phyloP scores from a whole-genome alignment of 306 rosid species.

The Begonia loranthoides region DNA sequence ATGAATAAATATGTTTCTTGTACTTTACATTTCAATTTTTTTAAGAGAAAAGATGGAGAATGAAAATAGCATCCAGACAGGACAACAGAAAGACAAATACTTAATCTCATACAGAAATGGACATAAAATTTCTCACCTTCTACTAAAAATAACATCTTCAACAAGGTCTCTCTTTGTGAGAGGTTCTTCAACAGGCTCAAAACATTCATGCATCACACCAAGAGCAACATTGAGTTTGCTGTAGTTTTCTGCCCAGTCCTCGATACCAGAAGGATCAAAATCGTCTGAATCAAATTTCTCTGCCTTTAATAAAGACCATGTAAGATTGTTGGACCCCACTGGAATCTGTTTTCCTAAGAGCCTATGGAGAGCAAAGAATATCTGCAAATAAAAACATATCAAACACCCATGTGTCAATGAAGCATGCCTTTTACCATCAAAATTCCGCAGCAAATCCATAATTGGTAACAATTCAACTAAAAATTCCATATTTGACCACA shows the following conservation, averaged over 20 bases:
- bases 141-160: constrained; percentile 59
- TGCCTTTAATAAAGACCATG: constrained; percentile 60
- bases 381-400: constrained; percentile 25
- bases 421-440: too few relatives aligned
- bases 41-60: neutral
- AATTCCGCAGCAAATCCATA: too few relatives aligned
- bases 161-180: constrained; percentile 40
- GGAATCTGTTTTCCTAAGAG: constrained; percentile 36
- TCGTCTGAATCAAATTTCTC: constrained; percentile 13
- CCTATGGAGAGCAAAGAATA: constrained; percentile 33
- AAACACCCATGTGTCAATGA: too few relatives aligned
- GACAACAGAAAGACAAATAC: neutral
- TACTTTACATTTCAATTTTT: neutral
- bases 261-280: constrained; percentile 10
- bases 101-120: neutral
- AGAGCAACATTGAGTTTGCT: constrained; percentile 73
- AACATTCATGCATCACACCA: constrained; percentile 77
- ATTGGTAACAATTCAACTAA: too few relatives aligned
- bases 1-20: neutral
- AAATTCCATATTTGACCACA: too few relatives aligned
- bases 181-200: constrained; percentile 67
- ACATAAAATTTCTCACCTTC: constrained; percentile 33
- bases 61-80: neutral
- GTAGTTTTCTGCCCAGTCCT: constrained; percentile 29
- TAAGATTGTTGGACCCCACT: constrained; percentile 39